Evolutionary conservation across 164 flowering plant genomes (phyloP).

Genomic region (Vitis rupestris): DNA sequence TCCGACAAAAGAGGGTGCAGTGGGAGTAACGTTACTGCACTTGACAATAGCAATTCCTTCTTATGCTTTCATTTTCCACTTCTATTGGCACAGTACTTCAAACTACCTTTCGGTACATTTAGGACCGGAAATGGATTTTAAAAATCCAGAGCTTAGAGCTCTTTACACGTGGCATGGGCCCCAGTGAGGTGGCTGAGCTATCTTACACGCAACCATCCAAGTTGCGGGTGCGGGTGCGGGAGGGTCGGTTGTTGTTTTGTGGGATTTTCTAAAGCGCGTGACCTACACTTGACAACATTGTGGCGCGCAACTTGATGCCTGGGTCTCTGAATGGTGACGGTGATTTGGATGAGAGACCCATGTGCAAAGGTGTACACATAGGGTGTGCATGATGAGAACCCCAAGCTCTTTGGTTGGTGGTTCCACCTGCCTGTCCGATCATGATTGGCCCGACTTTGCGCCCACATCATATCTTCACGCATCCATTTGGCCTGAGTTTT

Average conservation of each 20-base stretch:
- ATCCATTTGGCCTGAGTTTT: too few relatives aligned
- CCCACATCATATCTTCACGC: too few relatives aligned
- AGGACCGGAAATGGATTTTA: neutral
- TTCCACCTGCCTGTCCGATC: neutral
- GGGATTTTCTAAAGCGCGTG: conserved; percentile 10
- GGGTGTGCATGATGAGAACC: neutral
- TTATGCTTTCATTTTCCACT: neutral
- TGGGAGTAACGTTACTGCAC: neutral
- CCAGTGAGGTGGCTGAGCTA: neutral
- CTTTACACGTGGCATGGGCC: conserved; percentile 15
- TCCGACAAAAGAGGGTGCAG: too few relatives aligned
- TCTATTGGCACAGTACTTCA: neutral
- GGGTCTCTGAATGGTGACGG: too few relatives aligned
- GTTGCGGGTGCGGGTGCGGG: neutral
- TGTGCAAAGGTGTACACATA: too few relatives aligned
- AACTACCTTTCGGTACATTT: neutral
- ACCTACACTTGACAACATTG: conserved; percentile 5
- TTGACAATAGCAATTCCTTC: neutral
- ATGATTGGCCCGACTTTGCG: too few relatives aligned
- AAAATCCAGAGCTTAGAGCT: neutral
- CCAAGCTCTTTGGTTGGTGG: neutral
- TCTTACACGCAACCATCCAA: conserved; percentile 7
- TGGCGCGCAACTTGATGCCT: neutral
- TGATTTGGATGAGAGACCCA: too few relatives aligned
- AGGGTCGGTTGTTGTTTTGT: conserved; percentile 15